phyloP scores from a whole-genome alignment of 495 filamentous ascomycete genomes.

The Aspergillus conjunctus region DNA sequence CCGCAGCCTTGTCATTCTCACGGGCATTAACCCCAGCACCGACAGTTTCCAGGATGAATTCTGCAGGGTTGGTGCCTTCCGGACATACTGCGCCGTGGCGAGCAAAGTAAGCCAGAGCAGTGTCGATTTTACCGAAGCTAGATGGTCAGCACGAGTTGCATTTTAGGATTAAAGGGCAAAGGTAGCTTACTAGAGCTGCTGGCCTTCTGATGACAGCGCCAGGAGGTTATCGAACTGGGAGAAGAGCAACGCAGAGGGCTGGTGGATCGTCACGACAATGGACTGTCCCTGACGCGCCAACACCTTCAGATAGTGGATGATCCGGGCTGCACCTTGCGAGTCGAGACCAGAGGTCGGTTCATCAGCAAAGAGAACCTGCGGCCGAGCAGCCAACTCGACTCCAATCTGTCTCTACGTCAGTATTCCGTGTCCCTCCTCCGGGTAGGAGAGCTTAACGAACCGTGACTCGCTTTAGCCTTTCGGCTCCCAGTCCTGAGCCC shows the following conservation, averaged over 20 bases:
- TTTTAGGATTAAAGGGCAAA: conserved; percentile 29
- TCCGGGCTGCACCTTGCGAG: conserved; percentile 60
- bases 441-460: background rate
- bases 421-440: background rate
- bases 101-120: conserved; percentile 71
- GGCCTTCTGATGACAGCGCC: conserved; percentile 65
- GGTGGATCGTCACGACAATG: conserved; percentile 73
- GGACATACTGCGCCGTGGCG: conserved; percentile 73
- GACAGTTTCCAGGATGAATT: conserved; percentile 33
- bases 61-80: conserved; percentile 71
- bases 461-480: conserved; percentile 62
- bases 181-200: conserved; percentile 68
- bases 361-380: conserved; percentile 67
- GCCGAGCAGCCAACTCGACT: conserved; percentile 66
- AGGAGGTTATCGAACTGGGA: conserved; percentile 71
- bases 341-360: conserved; percentile 75
- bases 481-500: conserved; percentile 56
- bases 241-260: conserved; percentile 72
- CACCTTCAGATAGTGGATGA: conserved; percentile 61
- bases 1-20: conserved; percentile 7
- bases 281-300: conserved; percentile 66
- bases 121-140: conserved; percentile 42
- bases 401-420: conserved; percentile 44
- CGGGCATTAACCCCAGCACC: conserved; percentile 6
- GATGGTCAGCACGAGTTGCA: background rate